phyloP scores from a whole-genome alignment of 2,329 filamentous ascomycete genomes.

The Beauveria scarabaeidicola region DNA sequence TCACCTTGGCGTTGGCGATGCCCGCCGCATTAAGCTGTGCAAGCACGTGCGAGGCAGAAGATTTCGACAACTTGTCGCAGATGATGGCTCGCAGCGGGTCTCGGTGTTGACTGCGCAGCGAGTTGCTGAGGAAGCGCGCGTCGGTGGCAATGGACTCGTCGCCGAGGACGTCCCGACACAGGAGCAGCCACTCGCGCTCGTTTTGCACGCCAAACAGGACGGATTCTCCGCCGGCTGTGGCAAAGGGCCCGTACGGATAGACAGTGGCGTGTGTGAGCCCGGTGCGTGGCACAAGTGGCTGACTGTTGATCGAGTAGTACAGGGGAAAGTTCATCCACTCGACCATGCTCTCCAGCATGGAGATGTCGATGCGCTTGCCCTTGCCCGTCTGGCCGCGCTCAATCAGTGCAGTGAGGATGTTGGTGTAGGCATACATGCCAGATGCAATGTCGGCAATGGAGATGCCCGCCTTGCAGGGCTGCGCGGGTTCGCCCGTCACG shows the following conservation, averaged over 20 bases:
- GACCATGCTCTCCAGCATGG: constrained; percentile 49
- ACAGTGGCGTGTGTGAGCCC: constrained; percentile 47
- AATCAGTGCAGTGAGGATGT: constrained; percentile 41
- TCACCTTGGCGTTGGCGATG: constrained; percentile 48
- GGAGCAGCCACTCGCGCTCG: constrained; percentile 44
- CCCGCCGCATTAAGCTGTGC: constrained; percentile 35
- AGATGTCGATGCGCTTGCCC: constrained; percentile 44
- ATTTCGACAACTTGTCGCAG: constrained; percentile 28
- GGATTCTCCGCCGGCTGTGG: constrained; percentile 35
- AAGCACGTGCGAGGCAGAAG: constrained; percentile 32
- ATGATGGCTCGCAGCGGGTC: constrained; percentile 38
- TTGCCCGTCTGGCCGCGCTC: constrained; percentile 39
- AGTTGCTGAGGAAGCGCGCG: constrained; percentile 38
- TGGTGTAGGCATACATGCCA: constrained; percentile 43
- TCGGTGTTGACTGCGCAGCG: constrained; percentile 36
- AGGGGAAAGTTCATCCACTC: constrained; percentile 52
- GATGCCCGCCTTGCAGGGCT: constrained; percentile 40
- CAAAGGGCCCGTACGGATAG: constrained; percentile 49
- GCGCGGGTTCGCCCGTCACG: constrained; percentile 38
- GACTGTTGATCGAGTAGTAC: constrained; percentile 42
- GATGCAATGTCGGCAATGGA: constrained; percentile 47
- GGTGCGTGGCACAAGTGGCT: constrained; percentile 32
- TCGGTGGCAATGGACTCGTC: constrained; percentile 34
- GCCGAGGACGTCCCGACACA: constrained; percentile 38
- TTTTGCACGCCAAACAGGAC: constrained; percentile 52